These are phyloP conservation scores for Populus hybrid DNA, from an alignment of 441 rosid species.

Conservation along the genomic window DNA sequence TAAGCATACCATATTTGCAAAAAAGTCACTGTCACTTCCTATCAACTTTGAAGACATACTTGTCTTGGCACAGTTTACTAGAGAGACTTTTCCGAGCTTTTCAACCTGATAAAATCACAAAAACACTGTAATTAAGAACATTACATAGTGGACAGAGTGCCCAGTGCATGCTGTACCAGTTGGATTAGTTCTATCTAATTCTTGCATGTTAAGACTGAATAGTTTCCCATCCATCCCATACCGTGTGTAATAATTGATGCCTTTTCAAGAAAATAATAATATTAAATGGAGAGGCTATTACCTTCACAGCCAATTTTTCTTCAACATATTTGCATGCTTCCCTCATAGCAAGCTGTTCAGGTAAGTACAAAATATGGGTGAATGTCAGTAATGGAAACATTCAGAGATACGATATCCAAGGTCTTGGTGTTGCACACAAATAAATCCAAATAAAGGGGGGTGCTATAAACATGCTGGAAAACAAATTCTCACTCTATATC, in stretches of 20 bases:
- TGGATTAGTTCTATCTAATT: not conserved
- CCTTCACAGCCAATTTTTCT: constrained; percentile 90
- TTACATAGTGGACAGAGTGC: not conserved
- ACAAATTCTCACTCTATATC: constrained; percentile 63
- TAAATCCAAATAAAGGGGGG: not conserved
- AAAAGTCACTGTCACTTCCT: constrained; percentile 87
- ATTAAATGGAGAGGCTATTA: constrained; percentile 19
- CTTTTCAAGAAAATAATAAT: too few relatives aligned
- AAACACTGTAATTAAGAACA: not conserved
- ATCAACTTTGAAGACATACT: constrained; percentile 99
- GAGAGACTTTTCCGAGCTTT: constrained; percentile 89
- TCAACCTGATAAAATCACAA: constrained; percentile 57
- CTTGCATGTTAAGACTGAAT: not conserved
- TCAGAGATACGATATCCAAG: not conserved
- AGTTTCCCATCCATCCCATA: not conserved
- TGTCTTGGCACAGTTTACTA: constrained; percentile 92
- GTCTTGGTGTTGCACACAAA: not conserved
- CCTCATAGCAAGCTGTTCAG: constrained; percentile 90
- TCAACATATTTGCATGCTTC: constrained; percentile 95
- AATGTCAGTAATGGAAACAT: not conserved
- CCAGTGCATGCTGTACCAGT: not conserved
- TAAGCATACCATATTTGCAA: constrained; percentile 75
- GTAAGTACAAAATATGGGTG: not conserved
- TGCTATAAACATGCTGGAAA: not conserved
- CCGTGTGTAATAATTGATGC: not conserved